Base-by-base conservation (phyloP, 148 eudicot genomes). In the Vaccinium darrowii region DNA sequence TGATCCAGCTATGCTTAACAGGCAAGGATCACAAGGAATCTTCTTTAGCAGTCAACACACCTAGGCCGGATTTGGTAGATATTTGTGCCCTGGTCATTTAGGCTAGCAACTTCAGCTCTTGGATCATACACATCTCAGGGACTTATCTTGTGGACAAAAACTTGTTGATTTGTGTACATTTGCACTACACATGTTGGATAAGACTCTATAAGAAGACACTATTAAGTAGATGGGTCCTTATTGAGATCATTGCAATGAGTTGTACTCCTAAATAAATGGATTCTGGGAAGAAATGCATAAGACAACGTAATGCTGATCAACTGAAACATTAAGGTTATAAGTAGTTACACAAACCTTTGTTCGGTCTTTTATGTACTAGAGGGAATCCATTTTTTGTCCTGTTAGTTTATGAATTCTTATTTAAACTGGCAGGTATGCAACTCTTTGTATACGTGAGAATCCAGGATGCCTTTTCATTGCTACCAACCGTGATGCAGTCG, bases 401-500 rank as follows among this genome's bases (percentile, higher is more conserved):
- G 43, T 50, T 23, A 49, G 50, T 67, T 33, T 21, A 62, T 10
- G 67, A n/a, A 4, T 49, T 57, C 2, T 2, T 62, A 84, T 62
- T 76, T 79, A 71, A n/a, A 76, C 73, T 56, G 73, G 80, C 86
- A 97, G 98, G 94, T 97, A 97, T 88, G 98, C 93, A 50, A 95
- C 99, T 51, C 96, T 97, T 43, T 97, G 99, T 83, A 91, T 97
- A 85, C 95, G 99, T 78, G 93, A 95, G 86, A 97, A 95, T 89
- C 99, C 98, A 33, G 99, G 96, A 83, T 97, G 99, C 92, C 89
- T 97, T 67, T 97, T 97, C 84, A 90, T 97, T 86, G 99, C 99
- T 54, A 94, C 96, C 76, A 95, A 97, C 76, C 93, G 97, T 36
- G 99, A 97, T 91, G 91, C 99, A 19, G 93, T 93, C 63, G 98